Evolutionary conservation across 306 rosid species (phyloP).

Genomic region (Rubus parviflorus): DNA sequence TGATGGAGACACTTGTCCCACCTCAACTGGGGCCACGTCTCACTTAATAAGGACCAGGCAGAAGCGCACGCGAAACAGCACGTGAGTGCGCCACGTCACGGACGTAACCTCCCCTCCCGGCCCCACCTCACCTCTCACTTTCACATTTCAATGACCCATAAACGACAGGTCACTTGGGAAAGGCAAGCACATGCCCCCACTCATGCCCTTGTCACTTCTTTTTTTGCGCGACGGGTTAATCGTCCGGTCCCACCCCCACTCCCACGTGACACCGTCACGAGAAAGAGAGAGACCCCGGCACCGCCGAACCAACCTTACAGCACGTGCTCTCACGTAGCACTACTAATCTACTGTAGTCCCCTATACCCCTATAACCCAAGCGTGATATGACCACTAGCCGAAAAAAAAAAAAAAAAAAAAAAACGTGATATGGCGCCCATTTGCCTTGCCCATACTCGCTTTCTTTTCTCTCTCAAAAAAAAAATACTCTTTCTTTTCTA

Average conservation of each 20-base stretch:
- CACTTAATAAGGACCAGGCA: constrained; percentile 13
- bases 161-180: constrained; percentile 64
- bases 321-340: constrained; percentile 55
- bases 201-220: not conserved
- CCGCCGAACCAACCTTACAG: constrained; percentile 35
- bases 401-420: no score
- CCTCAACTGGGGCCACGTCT: constrained; percentile 35
- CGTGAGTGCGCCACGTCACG: constrained; percentile 60
- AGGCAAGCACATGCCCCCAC: constrained; percentile 75
- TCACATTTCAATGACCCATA: constrained; percentile 58
- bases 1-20: constrained; percentile 51
- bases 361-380: not conserved
- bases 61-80: constrained; percentile 34
- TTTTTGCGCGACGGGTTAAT: constrained; percentile 10
- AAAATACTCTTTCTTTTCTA: no score
- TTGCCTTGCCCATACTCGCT: not conserved
- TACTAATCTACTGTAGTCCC: not conserved
- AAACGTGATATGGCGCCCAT: not conserved
- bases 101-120: not conserved
- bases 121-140: constrained; percentile 19
- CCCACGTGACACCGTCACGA: constrained; percentile 93
- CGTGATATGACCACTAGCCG: not conserved
- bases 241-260: constrained; percentile 49
- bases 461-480: not conserved
- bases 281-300: constrained; percentile 44